Evolutionary conservation across 148 eudicot genomes (phyloP).

Genomic region (Cornus kousa): DNA sequence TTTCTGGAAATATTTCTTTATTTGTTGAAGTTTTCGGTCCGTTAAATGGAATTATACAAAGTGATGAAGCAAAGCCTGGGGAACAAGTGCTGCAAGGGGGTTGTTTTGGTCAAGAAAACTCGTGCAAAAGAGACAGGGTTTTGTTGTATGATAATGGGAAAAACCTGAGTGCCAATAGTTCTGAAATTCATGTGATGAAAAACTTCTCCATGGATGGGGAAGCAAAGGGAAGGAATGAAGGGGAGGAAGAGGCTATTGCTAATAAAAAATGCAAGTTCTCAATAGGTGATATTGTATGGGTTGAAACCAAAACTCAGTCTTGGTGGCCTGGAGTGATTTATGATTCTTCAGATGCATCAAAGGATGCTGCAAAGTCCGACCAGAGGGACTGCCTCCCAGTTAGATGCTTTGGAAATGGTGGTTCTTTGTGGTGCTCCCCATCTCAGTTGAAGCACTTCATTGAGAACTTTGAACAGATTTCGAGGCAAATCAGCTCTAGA

Average conservation of each 20-base stretch:
- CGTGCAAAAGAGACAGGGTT: neutral
- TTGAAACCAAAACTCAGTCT: constrained; percentile 20
- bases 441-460: constrained; percentile 38
- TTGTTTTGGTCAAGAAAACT: neutral
- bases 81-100: neutral
- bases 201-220: neutral
- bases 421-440: constrained; percentile 25
- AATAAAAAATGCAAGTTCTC: constrained; percentile 12
- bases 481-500: constrained; percentile 19
- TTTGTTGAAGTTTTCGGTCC: constrained; percentile 43
- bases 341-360: constrained; percentile 24
- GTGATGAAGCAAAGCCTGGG: constrained; percentile 3
- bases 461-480: constrained; percentile 28
- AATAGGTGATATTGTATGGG: constrained; percentile 43
- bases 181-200: neutral
- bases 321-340: constrained; percentile 54
- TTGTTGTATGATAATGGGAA: neutral
- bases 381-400: constrained; percentile 23
- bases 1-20: constrained; percentile 31
- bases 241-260: constrained; percentile 1
- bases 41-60: constrained; percentile 13
- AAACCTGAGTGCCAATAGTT: constrained; percentile 2
- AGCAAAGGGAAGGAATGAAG: constrained; percentile 1
- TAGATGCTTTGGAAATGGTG: constrained; percentile 28
- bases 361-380: constrained; percentile 15